Evolutionary conservation across 768 basidiomycete species (phyloP).

Genomic region (Pulveroboletus sp.): DNA sequence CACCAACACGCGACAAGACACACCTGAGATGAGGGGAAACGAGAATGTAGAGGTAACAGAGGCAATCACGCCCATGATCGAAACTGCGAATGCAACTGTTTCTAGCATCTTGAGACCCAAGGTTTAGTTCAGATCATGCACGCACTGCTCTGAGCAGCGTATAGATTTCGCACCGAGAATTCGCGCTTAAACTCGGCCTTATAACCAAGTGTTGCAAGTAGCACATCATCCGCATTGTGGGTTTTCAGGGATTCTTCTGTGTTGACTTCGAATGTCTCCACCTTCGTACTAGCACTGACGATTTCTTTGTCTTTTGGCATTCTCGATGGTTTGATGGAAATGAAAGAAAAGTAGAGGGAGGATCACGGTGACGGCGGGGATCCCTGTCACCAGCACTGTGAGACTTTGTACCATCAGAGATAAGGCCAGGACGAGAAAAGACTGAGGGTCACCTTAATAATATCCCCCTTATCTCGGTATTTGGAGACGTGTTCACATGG

Average conservation of each 20-base stretch:
- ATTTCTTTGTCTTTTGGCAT: constrained; percentile 25
- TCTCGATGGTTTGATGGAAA: background rate
- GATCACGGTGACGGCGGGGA: too few species aligned
- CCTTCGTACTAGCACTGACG: constrained; percentile 7
- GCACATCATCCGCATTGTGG: constrained; percentile 50
- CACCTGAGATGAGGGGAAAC: constrained; percentile 62
- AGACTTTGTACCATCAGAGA: too few species aligned
- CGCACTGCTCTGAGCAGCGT: background rate
- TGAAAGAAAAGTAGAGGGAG: too few species aligned
- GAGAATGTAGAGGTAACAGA: constrained; percentile 65
- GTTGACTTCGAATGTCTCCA: background rate
- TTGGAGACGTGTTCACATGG: too few species aligned
- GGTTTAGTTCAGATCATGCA: too few species aligned
- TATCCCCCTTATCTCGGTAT: too few species aligned
- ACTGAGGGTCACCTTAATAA: too few species aligned
- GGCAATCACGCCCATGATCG: constrained; percentile 71
- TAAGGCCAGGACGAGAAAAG: too few species aligned
- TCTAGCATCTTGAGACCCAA: constrained; percentile 41
- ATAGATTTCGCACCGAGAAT: constrained; percentile 51
- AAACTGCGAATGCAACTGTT: constrained; percentile 65
- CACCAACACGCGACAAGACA: constrained; percentile 11
- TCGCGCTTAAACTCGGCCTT: constrained; percentile 72
- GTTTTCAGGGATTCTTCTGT: constrained; percentile 3
- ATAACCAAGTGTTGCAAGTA: constrained; percentile 67
- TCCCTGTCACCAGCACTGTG: too few species aligned